Evolutionary conservation across 73 alveolate genomes (phyloP).

Genomic region (Tetrahymena borealis): DNA sequence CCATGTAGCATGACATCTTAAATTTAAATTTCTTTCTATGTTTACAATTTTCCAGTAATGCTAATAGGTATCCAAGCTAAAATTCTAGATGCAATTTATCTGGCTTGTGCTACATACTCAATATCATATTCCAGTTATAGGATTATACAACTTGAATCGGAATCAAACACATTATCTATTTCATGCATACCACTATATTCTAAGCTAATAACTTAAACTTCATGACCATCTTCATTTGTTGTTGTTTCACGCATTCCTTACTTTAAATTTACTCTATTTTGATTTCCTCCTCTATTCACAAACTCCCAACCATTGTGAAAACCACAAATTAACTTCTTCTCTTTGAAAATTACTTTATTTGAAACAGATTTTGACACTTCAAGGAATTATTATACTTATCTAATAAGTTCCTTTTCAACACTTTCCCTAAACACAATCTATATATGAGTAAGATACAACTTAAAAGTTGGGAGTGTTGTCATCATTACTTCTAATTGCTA

Average conservation of each 20-base stretch:
- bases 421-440: not conserved
- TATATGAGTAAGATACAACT: not conserved
- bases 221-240: not conserved
- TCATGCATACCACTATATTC: constrained; percentile 2
- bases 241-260: not conserved
- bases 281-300: not conserved
- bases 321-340: not conserved
- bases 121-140: not conserved
- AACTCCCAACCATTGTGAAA: not conserved
- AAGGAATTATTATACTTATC: not conserved
- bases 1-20: not conserved
- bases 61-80: not conserved
- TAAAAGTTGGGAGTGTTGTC: not conserved
- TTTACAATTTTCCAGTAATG: not conserved
- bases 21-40: not conserved
- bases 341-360: not conserved
- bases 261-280: not conserved
- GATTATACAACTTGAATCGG: not conserved
- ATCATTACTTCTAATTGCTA: not conserved
- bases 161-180: not conserved
- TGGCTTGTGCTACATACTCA: not conserved
- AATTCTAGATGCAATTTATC: not conserved
- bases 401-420: not conserved
- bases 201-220: not conserved
- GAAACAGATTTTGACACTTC: not conserved